Conservation (phyloP, 2,329 filamentous ascomycete genomes). For the Neurospora sp. region DNA sequence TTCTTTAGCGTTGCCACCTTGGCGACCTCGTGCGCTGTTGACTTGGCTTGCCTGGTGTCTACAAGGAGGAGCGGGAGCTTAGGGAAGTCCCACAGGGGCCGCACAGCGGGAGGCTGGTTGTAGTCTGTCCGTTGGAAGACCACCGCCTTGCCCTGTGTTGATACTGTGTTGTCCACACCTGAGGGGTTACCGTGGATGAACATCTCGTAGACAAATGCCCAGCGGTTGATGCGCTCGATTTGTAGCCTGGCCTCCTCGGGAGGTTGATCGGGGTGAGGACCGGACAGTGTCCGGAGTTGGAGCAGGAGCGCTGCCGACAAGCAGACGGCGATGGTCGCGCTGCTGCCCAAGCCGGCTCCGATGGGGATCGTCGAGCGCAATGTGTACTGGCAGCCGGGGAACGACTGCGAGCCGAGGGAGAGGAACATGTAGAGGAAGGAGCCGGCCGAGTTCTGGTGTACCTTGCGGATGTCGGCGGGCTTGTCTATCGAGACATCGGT, state of each 20-base stretch:
- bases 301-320: slow-evolving; percentile 73
- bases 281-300: slow-evolving; percentile 79
- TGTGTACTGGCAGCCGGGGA: slow-evolving; percentile 77
- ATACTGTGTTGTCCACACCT: slow-evolving; percentile 93
- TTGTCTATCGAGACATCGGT: slow-evolving; percentile 55
- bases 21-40: slow-evolving; percentile 72
- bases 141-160: slow-evolving; percentile 87
- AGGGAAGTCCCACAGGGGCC: slow-evolving; percentile 75
- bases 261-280: slow-evolving; percentile 86
- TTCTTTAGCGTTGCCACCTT: slow-evolving; percentile 70
- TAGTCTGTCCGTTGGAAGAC: slow-evolving; percentile 78
- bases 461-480: slow-evolving; percentile 65
- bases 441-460: slow-evolving; percentile 71
- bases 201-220: slow-evolving; percentile 96
- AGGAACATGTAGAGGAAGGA: slow-evolving; percentile 91
- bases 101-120: slow-evolving; percentile 64
- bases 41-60: slow-evolving; percentile 80
- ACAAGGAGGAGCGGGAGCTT: slow-evolving; percentile 84
- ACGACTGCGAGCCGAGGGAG: slow-evolving; percentile 69
- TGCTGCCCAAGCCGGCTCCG: slow-evolving; percentile 82
- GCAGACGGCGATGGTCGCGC: slow-evolving; percentile 89
- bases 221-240: slow-evolving; percentile 90
- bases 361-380: slow-evolving; percentile 91
- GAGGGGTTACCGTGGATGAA: slow-evolving; percentile 96
- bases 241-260: slow-evolving; percentile 79